Evolutionary conservation across 495 filamentous ascomycete species (phyloP).

Genomic region (Penicillium coffeae): DNA sequence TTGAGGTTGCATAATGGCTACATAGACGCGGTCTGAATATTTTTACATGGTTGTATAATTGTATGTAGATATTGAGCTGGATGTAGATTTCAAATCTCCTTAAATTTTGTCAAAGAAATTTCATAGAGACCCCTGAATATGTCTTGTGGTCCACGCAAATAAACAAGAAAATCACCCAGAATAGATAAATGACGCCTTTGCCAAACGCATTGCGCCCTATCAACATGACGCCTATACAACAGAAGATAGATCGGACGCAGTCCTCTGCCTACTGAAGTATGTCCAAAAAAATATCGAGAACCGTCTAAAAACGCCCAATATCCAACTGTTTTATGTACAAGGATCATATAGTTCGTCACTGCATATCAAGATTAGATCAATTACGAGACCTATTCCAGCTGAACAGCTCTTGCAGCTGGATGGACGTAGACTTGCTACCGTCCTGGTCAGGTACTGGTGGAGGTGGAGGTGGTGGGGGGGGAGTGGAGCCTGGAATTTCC

Average conservation of each 20-base stretch:
- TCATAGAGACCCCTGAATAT: no score
- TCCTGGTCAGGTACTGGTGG: constrained; percentile 1
- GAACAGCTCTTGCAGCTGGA: constrained; percentile 18
- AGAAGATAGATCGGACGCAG: background rate
- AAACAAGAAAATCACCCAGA: no score
- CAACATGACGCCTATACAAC: background rate
- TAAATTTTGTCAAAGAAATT: no score
- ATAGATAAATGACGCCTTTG: no score
- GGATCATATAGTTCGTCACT: constrained; percentile 1
- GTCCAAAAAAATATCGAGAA: background rate
- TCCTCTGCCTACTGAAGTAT: background rate
- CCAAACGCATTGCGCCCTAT: background rate
- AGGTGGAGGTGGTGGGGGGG: background rate
- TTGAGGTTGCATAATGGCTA: constrained; percentile 3
- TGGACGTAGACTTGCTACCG: constrained; percentile 12
- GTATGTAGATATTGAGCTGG: no score
- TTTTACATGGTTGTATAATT: background rate
- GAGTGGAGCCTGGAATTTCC: constrained; percentile 13
- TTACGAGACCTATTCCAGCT: background rate
- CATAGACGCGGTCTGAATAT: background rate
- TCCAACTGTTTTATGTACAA: constrained; percentile 4
- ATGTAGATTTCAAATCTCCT: no score
- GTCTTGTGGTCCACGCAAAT: no score
- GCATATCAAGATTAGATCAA: background rate
- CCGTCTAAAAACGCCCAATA: background rate